Evolutionary conservation across 169 alveolate genomes (phyloP).

Genomic region (Cryptosporidium meleagridis): DNA sequence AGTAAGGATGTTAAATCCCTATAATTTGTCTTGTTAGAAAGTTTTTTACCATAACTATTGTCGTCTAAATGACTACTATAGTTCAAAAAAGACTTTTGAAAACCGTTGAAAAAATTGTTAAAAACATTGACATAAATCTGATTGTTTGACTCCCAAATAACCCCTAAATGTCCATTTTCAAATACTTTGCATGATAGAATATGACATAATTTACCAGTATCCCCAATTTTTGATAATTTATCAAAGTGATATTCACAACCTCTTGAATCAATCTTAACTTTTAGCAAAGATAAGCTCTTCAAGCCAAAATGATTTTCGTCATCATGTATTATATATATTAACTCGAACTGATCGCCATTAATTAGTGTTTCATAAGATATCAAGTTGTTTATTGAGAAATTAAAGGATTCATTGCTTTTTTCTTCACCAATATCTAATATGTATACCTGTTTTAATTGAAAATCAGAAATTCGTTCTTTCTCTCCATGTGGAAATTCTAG

Average conservation of each 20-base stretch:
- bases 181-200: slow-evolving; percentile 33
- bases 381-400: neutral
- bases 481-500: slow-evolving; percentile 22
- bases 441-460: slow-evolving; percentile 28
- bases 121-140: slow-evolving; percentile 48
- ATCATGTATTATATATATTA: slow-evolving; percentile 37
- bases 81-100: neutral
- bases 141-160: slow-evolving; percentile 33
- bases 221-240: neutral
- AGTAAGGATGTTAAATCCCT: slow-evolving; percentile 50
- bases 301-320: neutral
- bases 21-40: neutral
- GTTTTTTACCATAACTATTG: neutral
- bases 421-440: neutral
- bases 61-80: neutral
- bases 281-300: slow-evolving; percentile 10
- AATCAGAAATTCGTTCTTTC: slow-evolving; percentile 1
- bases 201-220: neutral
- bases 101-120: slow-evolving; percentile 2
- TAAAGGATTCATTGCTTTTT: neutral
- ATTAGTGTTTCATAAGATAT: neutral
- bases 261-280: neutral
- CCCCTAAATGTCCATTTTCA: slow-evolving; percentile 31
- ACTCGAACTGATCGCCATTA: slow-evolving; percentile 12
- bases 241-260: neutral